A percentile compares a stretch with the other conserved stretches of the same genome.
Evolutionary conservation across 2,329 filamentous ascomycete species (phyloP).

Genomic region (Pestalotiopsis sp.): DNA sequence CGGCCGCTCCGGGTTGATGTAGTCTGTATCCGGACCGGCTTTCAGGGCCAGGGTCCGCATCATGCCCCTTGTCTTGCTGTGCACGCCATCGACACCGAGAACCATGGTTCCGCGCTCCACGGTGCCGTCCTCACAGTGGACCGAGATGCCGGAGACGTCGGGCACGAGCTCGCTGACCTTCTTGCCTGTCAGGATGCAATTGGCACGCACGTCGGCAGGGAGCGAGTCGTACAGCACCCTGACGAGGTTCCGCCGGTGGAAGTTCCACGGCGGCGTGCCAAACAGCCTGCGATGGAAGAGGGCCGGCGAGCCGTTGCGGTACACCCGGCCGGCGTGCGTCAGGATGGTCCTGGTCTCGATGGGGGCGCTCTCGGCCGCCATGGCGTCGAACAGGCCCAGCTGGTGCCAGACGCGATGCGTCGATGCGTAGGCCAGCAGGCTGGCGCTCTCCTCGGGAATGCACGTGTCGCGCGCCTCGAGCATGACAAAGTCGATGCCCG

Average conservation of each 20-base stretch:
- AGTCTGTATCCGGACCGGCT: background rate
- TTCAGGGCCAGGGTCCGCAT: conserved; percentile 8
- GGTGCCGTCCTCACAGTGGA: conserved; percentile 14
- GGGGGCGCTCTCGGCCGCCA: conserved; percentile 2
- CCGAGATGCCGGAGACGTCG: conserved; percentile 6
- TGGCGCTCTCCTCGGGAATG: conserved; percentile 2
- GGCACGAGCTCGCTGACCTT: conserved; percentile 10
- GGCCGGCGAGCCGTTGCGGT: conserved; percentile 4
- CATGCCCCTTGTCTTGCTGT: conserved; percentile 13
- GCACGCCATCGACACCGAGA: conserved; percentile 16
- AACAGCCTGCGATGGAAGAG: conserved; percentile 1
- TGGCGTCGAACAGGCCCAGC: background rate
- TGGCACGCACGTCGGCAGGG: background rate
- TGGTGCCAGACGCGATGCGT: conserved; percentile 8
- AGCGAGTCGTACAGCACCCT: background rate
- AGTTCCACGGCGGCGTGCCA: conserved; percentile 6
- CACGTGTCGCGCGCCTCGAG: conserved; percentile 10
- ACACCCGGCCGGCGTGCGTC: conserved; percentile 6
- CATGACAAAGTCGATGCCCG: conserved; percentile 14
- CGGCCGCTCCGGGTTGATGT: conserved; percentile 2
- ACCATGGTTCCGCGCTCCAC: conserved; percentile 16
- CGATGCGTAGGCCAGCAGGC: background rate
- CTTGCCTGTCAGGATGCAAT: background rate
- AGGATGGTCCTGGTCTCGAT: conserved; percentile 3
- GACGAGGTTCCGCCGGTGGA: conserved; percentile 1